Conservation (phyloP, 768 basidiomycete species). For the Stropharia rugosoannulata region DNA sequence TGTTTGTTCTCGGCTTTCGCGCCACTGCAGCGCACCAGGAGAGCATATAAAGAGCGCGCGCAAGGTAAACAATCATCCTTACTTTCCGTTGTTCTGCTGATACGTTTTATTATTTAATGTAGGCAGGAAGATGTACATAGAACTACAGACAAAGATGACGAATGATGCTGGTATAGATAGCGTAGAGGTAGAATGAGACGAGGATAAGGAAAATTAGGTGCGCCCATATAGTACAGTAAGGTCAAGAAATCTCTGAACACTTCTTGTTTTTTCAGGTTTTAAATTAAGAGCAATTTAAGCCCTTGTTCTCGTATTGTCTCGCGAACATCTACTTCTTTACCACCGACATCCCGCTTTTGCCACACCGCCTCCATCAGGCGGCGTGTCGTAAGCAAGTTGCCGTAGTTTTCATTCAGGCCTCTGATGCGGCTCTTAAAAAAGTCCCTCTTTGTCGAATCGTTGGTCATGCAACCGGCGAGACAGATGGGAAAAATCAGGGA, state of each 20-base stretch:
- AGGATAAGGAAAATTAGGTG: conserved; percentile 15
- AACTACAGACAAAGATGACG: conserved; percentile 6
- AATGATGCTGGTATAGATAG: conserved; percentile 6
- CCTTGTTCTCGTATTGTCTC: conserved; percentile 54
- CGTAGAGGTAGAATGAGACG: conserved; percentile 3
- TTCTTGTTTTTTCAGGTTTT: conserved; percentile 15
- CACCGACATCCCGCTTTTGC: conserved; percentile 61
- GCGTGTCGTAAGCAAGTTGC: conserved; percentile 57
- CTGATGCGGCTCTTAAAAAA: conserved; percentile 59
- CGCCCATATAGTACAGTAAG: conserved; percentile 13
- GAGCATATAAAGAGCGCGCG: background rate
- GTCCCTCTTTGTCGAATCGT: conserved; percentile 56
- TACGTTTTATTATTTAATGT: conserved; percentile 7
- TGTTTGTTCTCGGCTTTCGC: background rate
- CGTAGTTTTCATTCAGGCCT: conserved; percentile 53
- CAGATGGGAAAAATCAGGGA: conserved; percentile 72
- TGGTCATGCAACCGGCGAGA: conserved; percentile 72
- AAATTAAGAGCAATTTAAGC: conserved; percentile 52
- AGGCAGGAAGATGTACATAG: conserved; percentile 8
- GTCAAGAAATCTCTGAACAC: conserved; percentile 6
- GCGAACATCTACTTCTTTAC: conserved; percentile 57
- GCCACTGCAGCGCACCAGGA: background rate
- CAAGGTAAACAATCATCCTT: background rate
- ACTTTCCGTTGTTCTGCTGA: background rate
- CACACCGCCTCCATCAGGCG: conserved; percentile 68